Evolutionary conservation across 352 stramenopile species (phyloP).

Genomic region (Phytophthora cryptogea): DNA sequence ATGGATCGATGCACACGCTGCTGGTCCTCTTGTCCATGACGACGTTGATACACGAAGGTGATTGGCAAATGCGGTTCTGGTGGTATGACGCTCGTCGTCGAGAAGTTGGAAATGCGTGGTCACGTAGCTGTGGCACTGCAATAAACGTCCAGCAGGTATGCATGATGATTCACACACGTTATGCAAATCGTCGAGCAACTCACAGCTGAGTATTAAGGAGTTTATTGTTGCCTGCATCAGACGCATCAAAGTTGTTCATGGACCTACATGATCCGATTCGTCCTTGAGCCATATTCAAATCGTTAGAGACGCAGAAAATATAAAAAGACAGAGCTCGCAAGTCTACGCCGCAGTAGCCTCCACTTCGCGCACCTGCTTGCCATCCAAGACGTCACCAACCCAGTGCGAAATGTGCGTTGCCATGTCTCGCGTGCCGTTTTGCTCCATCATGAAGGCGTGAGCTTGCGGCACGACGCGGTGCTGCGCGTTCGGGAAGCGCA

Average conservation of each 20-base stretch:
- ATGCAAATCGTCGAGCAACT: no score
- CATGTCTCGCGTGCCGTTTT: conserved; percentile 67
- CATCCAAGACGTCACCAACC: conserved; percentile 45
- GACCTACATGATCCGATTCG: not conserved
- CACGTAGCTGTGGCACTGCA: no score
- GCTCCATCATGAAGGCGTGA: conserved; percentile 84
- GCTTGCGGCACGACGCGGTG: conserved; percentile 59
- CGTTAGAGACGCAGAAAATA: conserved; percentile 13
- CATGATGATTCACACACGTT: no score
- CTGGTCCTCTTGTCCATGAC: conserved; percentile 45
- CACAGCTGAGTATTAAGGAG: no score
- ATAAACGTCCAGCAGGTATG: no score
- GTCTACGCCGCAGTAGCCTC: conserved; percentile 23
- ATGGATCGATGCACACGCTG: conserved; percentile 44
- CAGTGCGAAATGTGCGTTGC: conserved; percentile 61
- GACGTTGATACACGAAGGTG: conserved; percentile 51
- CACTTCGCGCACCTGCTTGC: conserved; percentile 23
- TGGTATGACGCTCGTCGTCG: no score
- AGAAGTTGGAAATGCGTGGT: no score
- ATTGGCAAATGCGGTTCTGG: no score
- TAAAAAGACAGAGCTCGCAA: not conserved
- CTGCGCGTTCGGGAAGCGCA: conserved; percentile 46
- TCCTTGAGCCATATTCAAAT: conserved; percentile 5
- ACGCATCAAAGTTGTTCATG: no score
- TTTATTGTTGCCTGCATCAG: no score